Percentiles rank a stretch among this genome's conserved stretches.
Evolutionary conservation across 176 grass and related monocot genomes (phyloP).

Genomic region (Elymus sibiricus): DNA sequence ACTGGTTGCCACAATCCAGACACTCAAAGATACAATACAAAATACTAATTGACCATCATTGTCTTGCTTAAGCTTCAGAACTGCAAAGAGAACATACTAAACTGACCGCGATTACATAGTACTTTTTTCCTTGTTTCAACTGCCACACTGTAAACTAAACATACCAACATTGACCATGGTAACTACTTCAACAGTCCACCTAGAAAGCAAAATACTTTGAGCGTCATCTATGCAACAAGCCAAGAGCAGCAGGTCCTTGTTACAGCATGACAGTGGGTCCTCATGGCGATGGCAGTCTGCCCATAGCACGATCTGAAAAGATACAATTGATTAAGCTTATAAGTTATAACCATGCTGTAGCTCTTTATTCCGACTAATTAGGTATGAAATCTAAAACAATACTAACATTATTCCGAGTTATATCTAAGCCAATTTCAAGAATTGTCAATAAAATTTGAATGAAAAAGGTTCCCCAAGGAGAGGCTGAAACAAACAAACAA

Average conservation of each 20-base stretch:
- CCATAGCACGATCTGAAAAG: conserved; percentile 18
- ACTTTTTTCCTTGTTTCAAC: background rate
- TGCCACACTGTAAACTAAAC: background rate
- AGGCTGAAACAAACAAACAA: background rate
- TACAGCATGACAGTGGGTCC: background rate
- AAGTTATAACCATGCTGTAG: background rate
- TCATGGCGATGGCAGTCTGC: background rate
- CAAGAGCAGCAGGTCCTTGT: background rate
- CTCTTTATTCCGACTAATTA: background rate
- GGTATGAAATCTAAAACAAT: background rate
- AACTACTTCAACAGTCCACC: background rate
- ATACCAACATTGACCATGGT: background rate
- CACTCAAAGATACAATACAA: background rate
- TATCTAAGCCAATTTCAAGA: background rate
- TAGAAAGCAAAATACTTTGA: conserved; percentile 1
- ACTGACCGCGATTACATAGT: background rate
- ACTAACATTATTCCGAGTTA: background rate
- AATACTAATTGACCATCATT: background rate
- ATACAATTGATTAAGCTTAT: background rate
- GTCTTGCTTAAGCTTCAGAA: background rate
- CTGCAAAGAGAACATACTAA: background rate
- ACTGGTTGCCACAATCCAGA: background rate
- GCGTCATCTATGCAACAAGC: background rate
- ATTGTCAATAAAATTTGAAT: background rate
- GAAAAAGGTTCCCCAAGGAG: background rate